Conservation (phyloP, 179 eudicot genomes). For the Heliamphora ciliata region DNA sequence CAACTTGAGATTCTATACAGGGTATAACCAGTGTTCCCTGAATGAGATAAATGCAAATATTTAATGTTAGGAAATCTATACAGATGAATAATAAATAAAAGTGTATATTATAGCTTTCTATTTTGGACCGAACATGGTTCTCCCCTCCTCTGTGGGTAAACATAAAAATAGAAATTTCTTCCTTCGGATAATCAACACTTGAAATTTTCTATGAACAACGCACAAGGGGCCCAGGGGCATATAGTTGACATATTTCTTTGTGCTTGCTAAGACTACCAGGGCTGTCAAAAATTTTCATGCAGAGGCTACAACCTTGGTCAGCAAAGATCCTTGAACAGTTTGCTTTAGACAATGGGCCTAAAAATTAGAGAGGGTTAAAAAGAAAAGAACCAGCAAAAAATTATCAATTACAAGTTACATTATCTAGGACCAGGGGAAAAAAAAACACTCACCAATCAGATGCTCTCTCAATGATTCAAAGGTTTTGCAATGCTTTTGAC, state of each 20-base stretch:
- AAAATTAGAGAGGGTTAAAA: slow-evolving; percentile 9
- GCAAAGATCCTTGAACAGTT: slow-evolving; percentile 46
- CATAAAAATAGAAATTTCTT: neutral
- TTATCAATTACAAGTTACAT: neutral
- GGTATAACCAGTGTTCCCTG: slow-evolving; percentile 43
- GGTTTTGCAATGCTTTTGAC: slow-evolving; percentile 56
- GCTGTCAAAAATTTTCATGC: slow-evolving; percentile 52
- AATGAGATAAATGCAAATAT: slow-evolving; percentile 15
- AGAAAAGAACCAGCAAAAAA: neutral
- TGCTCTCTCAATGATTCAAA: slow-evolving; percentile 76
- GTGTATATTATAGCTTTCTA: neutral
- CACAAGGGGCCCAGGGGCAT: slow-evolving; percentile 52
- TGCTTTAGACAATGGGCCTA: slow-evolving; percentile 59
- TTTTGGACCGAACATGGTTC: neutral
- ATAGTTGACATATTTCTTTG: slow-evolving; percentile 41
- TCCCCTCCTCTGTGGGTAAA: neutral
- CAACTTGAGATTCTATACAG: slow-evolving; percentile 20
- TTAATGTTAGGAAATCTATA: neutral
- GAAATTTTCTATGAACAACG: slow-evolving; percentile 21
- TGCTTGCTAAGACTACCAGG: slow-evolving; percentile 41
- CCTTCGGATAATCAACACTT: neutral
- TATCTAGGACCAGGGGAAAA: neutral
- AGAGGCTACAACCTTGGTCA: slow-evolving; percentile 56
- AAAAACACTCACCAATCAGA: slow-evolving; percentile 41
- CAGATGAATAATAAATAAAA: neutral